These are phyloP conservation scores for Monosporascus sp. DNA, from an alignment of 2,329 filamentous ascomycete species.

Conservation along the genomic window DNA sequence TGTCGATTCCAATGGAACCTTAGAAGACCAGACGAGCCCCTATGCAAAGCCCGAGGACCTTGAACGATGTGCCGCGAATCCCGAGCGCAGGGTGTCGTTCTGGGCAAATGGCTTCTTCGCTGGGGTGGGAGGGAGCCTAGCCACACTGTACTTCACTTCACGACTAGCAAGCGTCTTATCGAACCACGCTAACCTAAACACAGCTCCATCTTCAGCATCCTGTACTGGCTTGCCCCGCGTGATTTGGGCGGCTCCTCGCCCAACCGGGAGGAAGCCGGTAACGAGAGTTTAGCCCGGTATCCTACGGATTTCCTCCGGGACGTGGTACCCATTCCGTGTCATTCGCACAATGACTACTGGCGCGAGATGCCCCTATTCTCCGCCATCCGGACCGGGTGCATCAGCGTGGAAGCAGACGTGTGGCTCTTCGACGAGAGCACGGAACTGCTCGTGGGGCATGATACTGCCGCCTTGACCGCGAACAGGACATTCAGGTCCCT, in stretches of 20 bases:
- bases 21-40: not conserved
- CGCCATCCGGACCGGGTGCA: slow-evolving; percentile 54
- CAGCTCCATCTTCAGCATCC: no score
- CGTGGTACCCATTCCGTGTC: slow-evolving; percentile 50
- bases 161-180: not conserved
- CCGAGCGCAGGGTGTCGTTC: no score
- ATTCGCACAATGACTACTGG: slow-evolving; percentile 71
- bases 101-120: not conserved
- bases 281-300: slow-evolving; percentile 37
- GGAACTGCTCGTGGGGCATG: slow-evolving; percentile 60
- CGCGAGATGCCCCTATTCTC: slow-evolving; percentile 56
- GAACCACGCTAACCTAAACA: no score
- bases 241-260: no score
- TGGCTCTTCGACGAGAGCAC: slow-evolving; percentile 47
- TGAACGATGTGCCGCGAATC: not conserved
- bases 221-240: no score
- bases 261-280: slow-evolving; percentile 16
- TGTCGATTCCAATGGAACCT: not conserved
- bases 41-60: not conserved
- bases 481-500: slow-evolving; percentile 55
- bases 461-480: slow-evolving; percentile 43
- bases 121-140: not conserved
- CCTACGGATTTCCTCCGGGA: slow-evolving; percentile 49
- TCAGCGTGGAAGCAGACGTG: slow-evolving; percentile 64
- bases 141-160: not conserved